phyloP scores from a whole-genome alignment of 2,329 filamentous ascomycete species.

The Botrytis hyacinthi region DNA sequence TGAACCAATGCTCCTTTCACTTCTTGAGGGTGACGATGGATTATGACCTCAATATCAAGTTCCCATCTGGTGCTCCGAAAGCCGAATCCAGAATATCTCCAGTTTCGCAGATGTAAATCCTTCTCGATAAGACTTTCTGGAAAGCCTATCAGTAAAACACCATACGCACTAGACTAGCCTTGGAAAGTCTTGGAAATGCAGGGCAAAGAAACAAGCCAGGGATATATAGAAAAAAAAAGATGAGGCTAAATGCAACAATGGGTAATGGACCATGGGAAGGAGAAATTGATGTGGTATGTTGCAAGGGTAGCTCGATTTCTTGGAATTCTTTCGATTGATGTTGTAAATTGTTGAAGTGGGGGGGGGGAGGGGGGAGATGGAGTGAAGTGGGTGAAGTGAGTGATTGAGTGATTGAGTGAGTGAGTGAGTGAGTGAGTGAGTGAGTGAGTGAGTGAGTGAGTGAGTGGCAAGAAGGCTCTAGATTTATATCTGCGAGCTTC shows the following conservation, averaged over 20 bases:
- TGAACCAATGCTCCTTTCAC: background rate
- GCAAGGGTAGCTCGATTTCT: background rate
- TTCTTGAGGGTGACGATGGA: background rate
- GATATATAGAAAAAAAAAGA: background rate
- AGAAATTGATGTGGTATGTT: background rate
- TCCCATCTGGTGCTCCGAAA: background rate
- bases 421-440: background rate
- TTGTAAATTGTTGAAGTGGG: background rate
- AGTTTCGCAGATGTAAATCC: background rate
- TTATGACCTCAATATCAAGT: conserved; percentile 7
- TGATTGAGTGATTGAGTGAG: too few relatives aligned
- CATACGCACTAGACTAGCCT: background rate
- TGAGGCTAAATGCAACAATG: background rate
- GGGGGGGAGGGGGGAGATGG: background rate
- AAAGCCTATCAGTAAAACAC: conserved; percentile 14
- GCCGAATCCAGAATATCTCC: background rate
- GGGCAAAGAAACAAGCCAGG: background rate
- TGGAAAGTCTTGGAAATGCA: conserved; percentile 15
- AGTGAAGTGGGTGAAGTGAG: background rate
- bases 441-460: background rate
- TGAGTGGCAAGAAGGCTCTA: background rate
- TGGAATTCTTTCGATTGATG: background rate
- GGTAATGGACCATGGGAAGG: background rate
- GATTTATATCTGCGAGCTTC: background rate
- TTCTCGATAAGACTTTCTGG: background rate